Base-by-base conservation (phyloP, 2,329 filamentous ascomycete genomes). In the Alternaria triticimaculans region DNA sequence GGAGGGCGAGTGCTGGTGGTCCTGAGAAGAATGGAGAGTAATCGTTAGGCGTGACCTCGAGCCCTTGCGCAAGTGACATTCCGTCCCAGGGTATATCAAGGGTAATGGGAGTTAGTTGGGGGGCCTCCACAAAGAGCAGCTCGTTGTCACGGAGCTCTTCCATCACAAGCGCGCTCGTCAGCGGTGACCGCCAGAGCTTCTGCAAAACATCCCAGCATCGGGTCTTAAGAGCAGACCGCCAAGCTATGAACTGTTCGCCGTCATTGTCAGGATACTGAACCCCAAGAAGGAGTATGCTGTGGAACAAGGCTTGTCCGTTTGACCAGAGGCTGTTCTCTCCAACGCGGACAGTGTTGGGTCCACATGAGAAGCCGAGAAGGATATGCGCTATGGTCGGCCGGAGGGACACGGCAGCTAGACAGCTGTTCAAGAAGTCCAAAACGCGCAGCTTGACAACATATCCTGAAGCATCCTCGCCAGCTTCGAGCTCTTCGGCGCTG, bases 351-450 rank as follows among this genome's bases (percentile, higher is more conserved):
- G 87, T 86, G 66, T 89, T 90, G 37, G 90, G 87, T 46, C 89
- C 88, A 72, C 93, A 96, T 60, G 87, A 87, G 78, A 99, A 97
- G 0, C 96, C 96, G 6, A 99, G 88, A 2, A 99, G 84, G 49
- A 97, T 85, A 78, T 99, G 96, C 0, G 95, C 96, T 69, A 99
- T 90, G 2, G 91, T 96, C 5, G 96, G 94, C 70, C 90, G 88
- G 71, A 91, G 87, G 1, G 92, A 90, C 25, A 90, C 91, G 33
- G 91, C 89, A 58, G 87, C 86, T 3, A 99, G 85, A 75, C 93
- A 97, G 58, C 89, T 88, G 70, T 92, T 91, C 41, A 99, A 83
- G 72, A 99, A 95, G 67, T 95, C 91, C 6, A 99, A 86, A 21
- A 98, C 90, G 63, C 91, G 91, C 57, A 92, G 84, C 79, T 97